Conservation (phyloP, 2,329 filamentous ascomycete genomes). For the Fusarium subtropicale region DNA sequence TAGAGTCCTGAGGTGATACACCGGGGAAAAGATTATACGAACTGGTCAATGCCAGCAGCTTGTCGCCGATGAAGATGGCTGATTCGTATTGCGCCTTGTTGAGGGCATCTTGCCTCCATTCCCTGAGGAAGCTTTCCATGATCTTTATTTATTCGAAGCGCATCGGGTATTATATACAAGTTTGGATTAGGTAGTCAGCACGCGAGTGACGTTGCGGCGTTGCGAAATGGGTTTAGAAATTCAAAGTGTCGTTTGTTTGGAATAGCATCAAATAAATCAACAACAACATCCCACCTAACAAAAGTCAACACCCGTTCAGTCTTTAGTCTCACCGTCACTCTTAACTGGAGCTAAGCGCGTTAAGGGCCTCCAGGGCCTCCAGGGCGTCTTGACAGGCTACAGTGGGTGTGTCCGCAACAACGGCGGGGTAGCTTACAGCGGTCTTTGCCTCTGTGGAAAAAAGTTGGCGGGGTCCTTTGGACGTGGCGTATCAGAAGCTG, state of each 20-base stretch:
- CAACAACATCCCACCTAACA: constrained; percentile 37
- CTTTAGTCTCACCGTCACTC: constrained; percentile 23
- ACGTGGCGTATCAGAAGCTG: constrained; percentile 43
- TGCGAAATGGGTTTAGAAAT: neutral
- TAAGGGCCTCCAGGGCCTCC: constrained; percentile 33
- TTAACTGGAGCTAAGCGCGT: constrained; percentile 35
- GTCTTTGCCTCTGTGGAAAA: constrained; percentile 35
- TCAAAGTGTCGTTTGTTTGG: constrained; percentile 33
- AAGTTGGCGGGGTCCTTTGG: constrained; percentile 29
- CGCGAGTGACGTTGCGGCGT: neutral
- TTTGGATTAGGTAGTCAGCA: neutral
- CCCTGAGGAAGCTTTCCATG: constrained; percentile 94
- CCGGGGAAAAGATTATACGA: constrained; percentile 49
- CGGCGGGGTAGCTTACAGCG: constrained; percentile 49
- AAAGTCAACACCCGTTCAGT: constrained; percentile 38
- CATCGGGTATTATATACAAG: constrained; percentile 1
- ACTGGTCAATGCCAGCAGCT: constrained; percentile 94
- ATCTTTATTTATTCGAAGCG: neutral
- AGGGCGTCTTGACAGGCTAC: constrained; percentile 34
- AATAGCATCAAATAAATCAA: constrained; percentile 25
- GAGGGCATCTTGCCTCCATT: constrained; percentile 94
- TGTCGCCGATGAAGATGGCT: constrained; percentile 97
- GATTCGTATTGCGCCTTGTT: constrained; percentile 97
- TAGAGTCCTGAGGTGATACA: constrained; percentile 3
- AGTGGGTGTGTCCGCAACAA: constrained; percentile 43